phyloP scores from a whole-genome alignment of 352 stramenopile genomes.

The Globisporangium alternatum region DNA sequence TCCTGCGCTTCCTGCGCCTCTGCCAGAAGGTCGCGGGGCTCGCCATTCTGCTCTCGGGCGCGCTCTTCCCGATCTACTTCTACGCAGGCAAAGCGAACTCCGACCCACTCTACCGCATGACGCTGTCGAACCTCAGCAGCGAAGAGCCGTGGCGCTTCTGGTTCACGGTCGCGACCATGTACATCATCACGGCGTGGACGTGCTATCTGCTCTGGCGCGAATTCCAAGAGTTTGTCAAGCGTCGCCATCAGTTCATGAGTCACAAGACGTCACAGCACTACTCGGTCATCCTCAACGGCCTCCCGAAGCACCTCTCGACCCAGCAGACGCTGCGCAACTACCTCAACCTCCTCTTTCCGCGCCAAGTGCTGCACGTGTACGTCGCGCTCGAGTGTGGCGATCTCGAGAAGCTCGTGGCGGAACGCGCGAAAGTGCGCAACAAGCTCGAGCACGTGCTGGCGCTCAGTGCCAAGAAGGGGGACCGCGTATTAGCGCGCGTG shows the following conservation, averaged over 20 bases:
- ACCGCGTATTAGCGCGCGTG: constrained; percentile 47
- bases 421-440: constrained; percentile 65
- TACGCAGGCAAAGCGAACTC: constrained; percentile 34
- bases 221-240: constrained; percentile 70
- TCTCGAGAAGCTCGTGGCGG: constrained; percentile 68
- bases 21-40: constrained; percentile 69
- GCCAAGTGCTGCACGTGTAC: constrained; percentile 65
- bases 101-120: constrained; percentile 61
- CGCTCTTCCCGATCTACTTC: constrained; percentile 81
- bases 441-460: constrained; percentile 69
- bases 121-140: constrained; percentile 59
- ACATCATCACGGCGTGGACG: constrained; percentile 50
- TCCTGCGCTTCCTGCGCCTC: constrained; percentile 68
- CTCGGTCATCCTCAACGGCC: constrained; percentile 67
- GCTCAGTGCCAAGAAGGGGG: constrained; percentile 52
- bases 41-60: constrained; percentile 52
- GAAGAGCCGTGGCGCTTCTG: constrained; percentile 58
- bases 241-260: constrained; percentile 76
- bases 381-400: constrained; percentile 73
- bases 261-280: constrained; percentile 68
- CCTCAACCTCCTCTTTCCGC: constrained; percentile 68
- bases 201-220: constrained; percentile 68
- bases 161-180: constrained; percentile 66
- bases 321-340: constrained; percentile 79
- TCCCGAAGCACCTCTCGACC: constrained; percentile 71